Evolutionary conservation across 1,284 basidiomycete genomes (phyloP).

Genomic region (Papiliotrema nemorosa): DNA sequence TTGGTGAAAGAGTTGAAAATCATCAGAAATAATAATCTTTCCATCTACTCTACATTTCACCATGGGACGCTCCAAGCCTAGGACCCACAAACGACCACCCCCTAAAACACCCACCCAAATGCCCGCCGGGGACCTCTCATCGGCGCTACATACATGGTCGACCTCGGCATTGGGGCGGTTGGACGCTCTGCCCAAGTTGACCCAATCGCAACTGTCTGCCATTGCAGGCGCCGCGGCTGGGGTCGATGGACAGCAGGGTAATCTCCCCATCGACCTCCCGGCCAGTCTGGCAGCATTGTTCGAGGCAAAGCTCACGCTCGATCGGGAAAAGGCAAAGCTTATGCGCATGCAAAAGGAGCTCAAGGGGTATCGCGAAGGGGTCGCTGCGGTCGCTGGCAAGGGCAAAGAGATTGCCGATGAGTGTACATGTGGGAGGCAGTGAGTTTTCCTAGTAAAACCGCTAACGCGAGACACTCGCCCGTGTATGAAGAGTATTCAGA

Average conservation of each 20-base stretch:
- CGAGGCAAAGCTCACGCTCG: slow-evolving; percentile 46
- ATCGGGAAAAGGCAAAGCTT: slow-evolving; percentile 47
- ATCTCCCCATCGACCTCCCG: slow-evolving; percentile 39
- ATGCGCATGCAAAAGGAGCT: slow-evolving; percentile 48
- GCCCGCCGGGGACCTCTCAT: slow-evolving; percentile 21
- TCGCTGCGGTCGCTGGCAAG: slow-evolving; percentile 22
- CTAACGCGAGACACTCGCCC: slow-evolving; percentile 1
- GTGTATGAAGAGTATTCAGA: slow-evolving; percentile 33
- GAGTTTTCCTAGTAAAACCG: slow-evolving; percentile 15
- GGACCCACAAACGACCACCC: slow-evolving; percentile 40
- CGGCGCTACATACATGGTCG: slow-evolving; percentile 41
- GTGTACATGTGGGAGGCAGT: slow-evolving; percentile 39
- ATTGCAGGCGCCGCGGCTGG: slow-evolving; percentile 43
- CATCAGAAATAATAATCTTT: not conserved
- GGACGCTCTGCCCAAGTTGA: slow-evolving; percentile 37
- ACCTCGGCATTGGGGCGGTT: slow-evolving; percentile 32
- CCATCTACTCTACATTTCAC: slow-evolving; percentile 3
- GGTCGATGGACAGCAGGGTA: slow-evolving; percentile 15
- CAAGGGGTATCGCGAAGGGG: slow-evolving; percentile 41
- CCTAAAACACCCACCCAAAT: slow-evolving; percentile 16
- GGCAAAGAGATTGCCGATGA: slow-evolving; percentile 36
- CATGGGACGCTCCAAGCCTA: slow-evolving; percentile 45
- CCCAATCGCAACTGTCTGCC: slow-evolving; percentile 37
- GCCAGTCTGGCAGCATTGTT: slow-evolving; percentile 46
- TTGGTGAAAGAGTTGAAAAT: not conserved